These are phyloP conservation scores for Garcileccinum viscosum DNA, from an alignment of 1,284 basidiomycete species.

Conservation along the genomic window DNA sequence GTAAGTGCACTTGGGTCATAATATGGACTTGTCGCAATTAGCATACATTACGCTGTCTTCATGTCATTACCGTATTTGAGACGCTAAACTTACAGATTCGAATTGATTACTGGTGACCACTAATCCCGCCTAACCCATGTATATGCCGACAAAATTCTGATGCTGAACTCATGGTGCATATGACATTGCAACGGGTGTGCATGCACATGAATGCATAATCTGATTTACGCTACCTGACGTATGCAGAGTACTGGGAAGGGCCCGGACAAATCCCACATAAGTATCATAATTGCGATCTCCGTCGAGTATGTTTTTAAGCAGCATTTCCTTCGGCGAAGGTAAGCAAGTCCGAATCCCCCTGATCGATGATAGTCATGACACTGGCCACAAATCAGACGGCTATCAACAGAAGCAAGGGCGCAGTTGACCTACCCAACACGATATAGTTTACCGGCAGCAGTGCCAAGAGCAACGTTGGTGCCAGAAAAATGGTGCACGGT, in stretches of 20 bases:
- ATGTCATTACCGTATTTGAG: too few species aligned
- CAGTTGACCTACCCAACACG: slow-evolving; percentile 84
- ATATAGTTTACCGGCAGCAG: slow-evolving; percentile 99
- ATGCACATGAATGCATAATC: slow-evolving; percentile 12
- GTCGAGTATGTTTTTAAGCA: slow-evolving; percentile 39
- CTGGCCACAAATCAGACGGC: slow-evolving; percentile 45
- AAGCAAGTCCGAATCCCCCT: slow-evolving; percentile 95
- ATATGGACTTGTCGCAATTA: background rate
- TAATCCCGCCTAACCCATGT: too few species aligned
- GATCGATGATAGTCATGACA: slow-evolving; percentile 97
- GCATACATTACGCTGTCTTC: background rate
- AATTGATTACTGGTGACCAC: too few species aligned
- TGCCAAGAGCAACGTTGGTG: slow-evolving; percentile 97
- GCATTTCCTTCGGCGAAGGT: slow-evolving; percentile 73
- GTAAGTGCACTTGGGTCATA: background rate
- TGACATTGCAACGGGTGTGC: background rate
- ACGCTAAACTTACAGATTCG: too few species aligned
- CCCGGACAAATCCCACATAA: slow-evolving; percentile 5
- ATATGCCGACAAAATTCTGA: background rate
- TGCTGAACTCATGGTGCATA: background rate
- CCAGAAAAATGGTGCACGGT: slow-evolving; percentile 96
- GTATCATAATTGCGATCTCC: slow-evolving; percentile 10
- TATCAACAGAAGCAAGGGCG: background rate
- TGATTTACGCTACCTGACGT: background rate
- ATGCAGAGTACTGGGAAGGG: slow-evolving; percentile 1